These are phyloP conservation scores for Lobosporangium transversale DNA, from an alignment of 192 early-diverging fungal species.

Conservation along the genomic window DNA sequence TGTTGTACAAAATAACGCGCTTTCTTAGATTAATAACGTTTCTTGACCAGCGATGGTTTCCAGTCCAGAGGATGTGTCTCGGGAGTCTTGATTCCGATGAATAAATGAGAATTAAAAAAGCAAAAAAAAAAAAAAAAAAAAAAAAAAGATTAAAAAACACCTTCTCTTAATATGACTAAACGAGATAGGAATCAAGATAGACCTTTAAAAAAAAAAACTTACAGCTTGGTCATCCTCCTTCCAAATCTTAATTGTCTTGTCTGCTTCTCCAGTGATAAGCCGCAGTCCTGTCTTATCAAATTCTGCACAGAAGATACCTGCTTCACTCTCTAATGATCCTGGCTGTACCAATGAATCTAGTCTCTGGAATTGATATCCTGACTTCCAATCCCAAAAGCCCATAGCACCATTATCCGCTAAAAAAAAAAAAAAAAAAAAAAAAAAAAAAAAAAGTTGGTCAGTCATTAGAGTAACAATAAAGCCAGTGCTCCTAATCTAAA, in stretches of 20 bases:
- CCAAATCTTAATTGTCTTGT: constrained; percentile 99
- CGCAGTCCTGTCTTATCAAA: constrained; percentile 97
- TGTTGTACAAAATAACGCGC: constrained; percentile 10
- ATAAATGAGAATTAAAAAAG: neutral
- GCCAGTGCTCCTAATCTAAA: too few species aligned
- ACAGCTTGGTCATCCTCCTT: constrained; percentile 86
- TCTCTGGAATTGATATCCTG: constrained; percentile 95
- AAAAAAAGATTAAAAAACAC: neutral
- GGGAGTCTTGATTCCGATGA: too few species aligned
- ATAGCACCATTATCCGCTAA: constrained; percentile 93
- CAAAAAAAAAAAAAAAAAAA: constrained; percentile 4
- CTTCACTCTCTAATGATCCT: constrained; percentile 95
- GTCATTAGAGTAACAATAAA: too few species aligned
- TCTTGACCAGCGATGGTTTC: constrained; percentile 60
- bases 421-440: neutral
- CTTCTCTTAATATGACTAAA: too few species aligned
- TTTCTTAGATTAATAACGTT: constrained; percentile 57
- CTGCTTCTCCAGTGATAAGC: constrained; percentile 97
- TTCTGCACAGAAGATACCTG: constrained; percentile 92
- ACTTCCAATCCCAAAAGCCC: constrained; percentile 98
- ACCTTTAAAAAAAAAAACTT: too few species aligned
- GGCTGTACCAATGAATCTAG: constrained; percentile 90
- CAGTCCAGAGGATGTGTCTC: constrained; percentile 66
- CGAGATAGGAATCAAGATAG: too few species aligned
- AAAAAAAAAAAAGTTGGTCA: too few species aligned